Base-by-base conservation (phyloP, 208 protist genomes). In the Acanthamoeba healyi region DNA sequence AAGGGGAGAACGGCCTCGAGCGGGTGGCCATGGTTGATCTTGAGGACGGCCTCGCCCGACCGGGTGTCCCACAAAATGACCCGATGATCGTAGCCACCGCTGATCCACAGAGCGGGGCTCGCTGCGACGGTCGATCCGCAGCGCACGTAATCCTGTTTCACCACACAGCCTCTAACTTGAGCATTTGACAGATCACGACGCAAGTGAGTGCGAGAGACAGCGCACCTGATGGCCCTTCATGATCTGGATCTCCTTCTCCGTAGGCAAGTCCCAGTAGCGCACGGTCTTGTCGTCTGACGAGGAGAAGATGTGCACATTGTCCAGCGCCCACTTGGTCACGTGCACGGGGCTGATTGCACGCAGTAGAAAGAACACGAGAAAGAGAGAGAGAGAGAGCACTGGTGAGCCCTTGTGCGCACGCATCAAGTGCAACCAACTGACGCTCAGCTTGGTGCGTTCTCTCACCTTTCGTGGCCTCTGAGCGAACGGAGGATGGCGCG, bases 31-130 rank as follows among this genome's bases (percentile, higher is more conserved):
- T 96, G 94, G 58, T 95, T 92, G 40, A 96, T 26, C 36, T 51
- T 88, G 54, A 95, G 70, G 12, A 74, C 77, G n/a, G 44, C 65
- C 44, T 94, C 7, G 54, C 29, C 81, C 12, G 51, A 82, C 10
- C 95, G 67, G 17, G 63, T 58, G 49, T 96, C 95, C 95, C 95
- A 96, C 51, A 96, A 65, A 49, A 86, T 65, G 26, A 96, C 94
- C 26, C 74, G 94, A 65, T 96, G 95, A 54, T 96, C 95, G 72
- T 96, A 96, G 29, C 46, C 22, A 14, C 94, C 93, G 34, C 42
- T 94, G 22, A 95, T 38, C 87, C 51, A 95, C 46, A 96, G 9
- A 24, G 86, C 94, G 17, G 70, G 81, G 42, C 40, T 93, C 29
- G 40, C 54, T 22, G 94, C 38, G n/a, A 93, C 46, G 17, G 49